Evolutionary conservation across 2,329 filamentous ascomycete species (phyloP), one percentile per base, ranked within the genome.

Genomic region (Albifimbria verrucaria): DNA sequence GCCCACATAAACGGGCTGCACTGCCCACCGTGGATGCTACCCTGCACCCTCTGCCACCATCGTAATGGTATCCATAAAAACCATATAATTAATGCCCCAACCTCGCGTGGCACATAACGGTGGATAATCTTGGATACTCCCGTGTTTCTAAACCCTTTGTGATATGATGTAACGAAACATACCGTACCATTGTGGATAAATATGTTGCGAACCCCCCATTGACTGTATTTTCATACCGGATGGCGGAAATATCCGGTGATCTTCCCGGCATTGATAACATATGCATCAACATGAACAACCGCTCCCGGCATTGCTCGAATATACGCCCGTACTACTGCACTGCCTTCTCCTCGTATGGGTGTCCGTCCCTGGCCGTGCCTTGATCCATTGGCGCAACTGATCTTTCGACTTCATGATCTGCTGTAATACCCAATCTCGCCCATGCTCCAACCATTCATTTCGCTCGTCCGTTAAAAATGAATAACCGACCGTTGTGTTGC

Each of bases 51-150:
- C 26, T 32, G 26, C 7, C 26, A n/a, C 10, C 10, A 36, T 36
- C 10, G 28, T 36, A 36, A 36, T 36, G n/a, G 10, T 9, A 43
- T 10, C 20, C 9, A 43, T 43, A 43, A 43, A n/a, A 7, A n/a
- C 15, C 9, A 32, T 32, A 32, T 32, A 32, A 32, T 32, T 24
- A 64, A 59, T 55, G 61, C 57, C 21, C 57, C 54, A 7, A 63
- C 56, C 52, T 64, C 59, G 15, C 50, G 52, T 43, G 55, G 57
- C 51, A 66, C 53, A 59, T 63, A 66, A 23, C 56, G 50, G 52
- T 66, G 48, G 44, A 66, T 62, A 6, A 64, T 54, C 56, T 65
- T 65, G n/a, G 51, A 55, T 28, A 61, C 52, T 12, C 55, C 52
- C 18, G 51, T 61, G 20, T 52, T 59, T 12, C 48, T 36, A 53